phyloP scores from a whole-genome alignment of 192 early-diverging fungal genomes.

The Backusella liffmaniae region DNA sequence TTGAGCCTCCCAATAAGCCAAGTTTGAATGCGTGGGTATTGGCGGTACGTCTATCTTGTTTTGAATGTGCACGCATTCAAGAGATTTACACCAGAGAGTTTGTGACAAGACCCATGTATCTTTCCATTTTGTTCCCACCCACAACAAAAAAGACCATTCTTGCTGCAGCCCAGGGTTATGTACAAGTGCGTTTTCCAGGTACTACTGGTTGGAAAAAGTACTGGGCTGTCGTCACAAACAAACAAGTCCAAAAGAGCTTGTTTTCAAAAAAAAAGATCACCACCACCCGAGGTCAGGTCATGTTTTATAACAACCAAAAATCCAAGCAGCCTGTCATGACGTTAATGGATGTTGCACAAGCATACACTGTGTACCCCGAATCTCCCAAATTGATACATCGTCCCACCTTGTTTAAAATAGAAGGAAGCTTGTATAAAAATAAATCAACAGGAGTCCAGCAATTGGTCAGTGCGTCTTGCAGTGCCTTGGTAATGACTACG shows the following conservation, averaged over 20 bases:
- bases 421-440: conserved; percentile 34
- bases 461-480: conserved; percentile 1
- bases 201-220: conserved; percentile 43
- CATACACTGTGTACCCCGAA: conserved; percentile 56
- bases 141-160: not conserved
- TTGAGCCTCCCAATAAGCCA: conserved; percentile 54
- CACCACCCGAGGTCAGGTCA: conserved; percentile 44
- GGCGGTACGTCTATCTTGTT: conserved; percentile 70
- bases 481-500: conserved; percentile 33
- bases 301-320: conserved; percentile 50
- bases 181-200: conserved; percentile 54
- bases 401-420: conserved; percentile 38
- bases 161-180: conserved; percentile 31
- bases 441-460: conserved; percentile 6
- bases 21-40: conserved; percentile 58
- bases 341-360: conserved; percentile 49
- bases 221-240: conserved; percentile 45
- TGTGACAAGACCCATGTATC: conserved; percentile 41
- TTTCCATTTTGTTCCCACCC: not conserved
- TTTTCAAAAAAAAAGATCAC: conserved; percentile 38
- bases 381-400: conserved; percentile 41
- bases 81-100: conserved; percentile 70
- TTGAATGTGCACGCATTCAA: conserved; percentile 71
- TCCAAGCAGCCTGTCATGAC: conserved; percentile 51
- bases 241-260: conserved; percentile 34